These are phyloP conservation scores for Coprinopsis sp. DNA, from an alignment of 768 basidiomycete species.

Conservation along the genomic window DNA sequence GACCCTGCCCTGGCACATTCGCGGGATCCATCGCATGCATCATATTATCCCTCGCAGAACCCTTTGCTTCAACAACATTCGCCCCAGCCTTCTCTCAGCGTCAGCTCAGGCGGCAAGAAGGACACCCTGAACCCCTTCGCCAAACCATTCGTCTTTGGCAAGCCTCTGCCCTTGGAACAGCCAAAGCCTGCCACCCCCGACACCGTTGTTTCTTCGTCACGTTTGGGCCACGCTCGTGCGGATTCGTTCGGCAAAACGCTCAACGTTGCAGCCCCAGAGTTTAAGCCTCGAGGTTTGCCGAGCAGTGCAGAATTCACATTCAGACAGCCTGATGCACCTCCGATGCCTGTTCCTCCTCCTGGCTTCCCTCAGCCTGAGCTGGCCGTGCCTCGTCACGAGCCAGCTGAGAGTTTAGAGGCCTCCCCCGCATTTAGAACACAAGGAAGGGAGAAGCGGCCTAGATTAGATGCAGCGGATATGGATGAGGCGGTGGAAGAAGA, in stretches of 20 bases:
- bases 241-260: conserved; percentile 62
- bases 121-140: conserved; percentile 71
- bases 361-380: conserved; percentile 25
- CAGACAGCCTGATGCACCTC: conserved; percentile 60
- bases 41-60: conserved; percentile 8
- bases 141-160: conserved; percentile 80
- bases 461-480: conserved; percentile 41
- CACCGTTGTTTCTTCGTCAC: conserved; percentile 28
- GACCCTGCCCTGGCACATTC: conserved; percentile 67
- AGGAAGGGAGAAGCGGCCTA: conserved; percentile 78
- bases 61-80: not conserved
- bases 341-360: conserved; percentile 35
- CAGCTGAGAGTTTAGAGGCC: not conserved
- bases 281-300: conserved; percentile 54
- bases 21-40: conserved; percentile 40
- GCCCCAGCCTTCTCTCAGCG: conserved; percentile 13
- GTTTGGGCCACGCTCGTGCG: conserved; percentile 36
- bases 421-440: conserved; percentile 42
- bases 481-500: conserved; percentile 29
- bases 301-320: conserved; percentile 52
- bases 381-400: conserved; percentile 17
- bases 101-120: conserved; percentile 17
- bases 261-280: conserved; percentile 75
- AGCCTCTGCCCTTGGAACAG: conserved; percentile 11
- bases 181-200: conserved; percentile 19